phyloP scores from a whole-genome alignment of 305 asterid genomes.

The Andrographis paniculata region DNA sequence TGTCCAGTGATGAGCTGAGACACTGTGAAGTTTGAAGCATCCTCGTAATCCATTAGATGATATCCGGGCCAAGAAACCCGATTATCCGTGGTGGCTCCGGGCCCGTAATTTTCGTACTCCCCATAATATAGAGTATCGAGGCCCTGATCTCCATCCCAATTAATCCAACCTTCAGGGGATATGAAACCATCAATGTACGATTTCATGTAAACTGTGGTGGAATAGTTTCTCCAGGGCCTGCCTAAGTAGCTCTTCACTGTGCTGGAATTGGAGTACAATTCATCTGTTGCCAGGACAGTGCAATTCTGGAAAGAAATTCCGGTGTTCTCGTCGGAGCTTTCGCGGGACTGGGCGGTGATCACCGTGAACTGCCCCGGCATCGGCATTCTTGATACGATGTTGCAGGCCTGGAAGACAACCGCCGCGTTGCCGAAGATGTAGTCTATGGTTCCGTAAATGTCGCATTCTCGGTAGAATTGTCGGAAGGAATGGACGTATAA shows the following conservation, averaged over 20 bases:
- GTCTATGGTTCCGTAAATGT: constrained; percentile 75
- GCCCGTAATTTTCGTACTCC: constrained; percentile 67
- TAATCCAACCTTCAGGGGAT: constrained; percentile 51
- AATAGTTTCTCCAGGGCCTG: constrained; percentile 68
- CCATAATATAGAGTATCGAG: constrained; percentile 67
- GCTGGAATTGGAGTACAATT: constrained; percentile 29
- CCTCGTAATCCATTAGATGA: constrained; percentile 54
- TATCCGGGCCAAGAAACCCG: constrained; percentile 65
- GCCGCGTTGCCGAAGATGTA: constrained; percentile 88
- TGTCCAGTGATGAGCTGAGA: constrained; percentile 57
- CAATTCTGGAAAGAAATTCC: constrained; percentile 80
- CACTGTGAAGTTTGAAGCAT: constrained; percentile 53
- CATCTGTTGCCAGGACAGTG: constrained; percentile 50
- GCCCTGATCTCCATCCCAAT: constrained; percentile 54
- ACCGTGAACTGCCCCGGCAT: constrained; percentile 56
- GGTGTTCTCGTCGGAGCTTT: constrained; percentile 37
- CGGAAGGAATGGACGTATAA: constrained; percentile 65
- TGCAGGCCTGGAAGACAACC: constrained; percentile 66
- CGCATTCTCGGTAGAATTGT: constrained; percentile 82
- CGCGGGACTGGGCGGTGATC: constrained; percentile 66
- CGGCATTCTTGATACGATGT: constrained; percentile 62
- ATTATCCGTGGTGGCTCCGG: constrained; percentile 48
- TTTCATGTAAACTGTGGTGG: constrained; percentile 53
- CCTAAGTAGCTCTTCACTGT: constrained; percentile 54
- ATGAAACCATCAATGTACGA: constrained; percentile 54